Conservation (phyloP, 2,329 filamentous ascomycete genomes). For the Apiospora kogelbergensis region DNA sequence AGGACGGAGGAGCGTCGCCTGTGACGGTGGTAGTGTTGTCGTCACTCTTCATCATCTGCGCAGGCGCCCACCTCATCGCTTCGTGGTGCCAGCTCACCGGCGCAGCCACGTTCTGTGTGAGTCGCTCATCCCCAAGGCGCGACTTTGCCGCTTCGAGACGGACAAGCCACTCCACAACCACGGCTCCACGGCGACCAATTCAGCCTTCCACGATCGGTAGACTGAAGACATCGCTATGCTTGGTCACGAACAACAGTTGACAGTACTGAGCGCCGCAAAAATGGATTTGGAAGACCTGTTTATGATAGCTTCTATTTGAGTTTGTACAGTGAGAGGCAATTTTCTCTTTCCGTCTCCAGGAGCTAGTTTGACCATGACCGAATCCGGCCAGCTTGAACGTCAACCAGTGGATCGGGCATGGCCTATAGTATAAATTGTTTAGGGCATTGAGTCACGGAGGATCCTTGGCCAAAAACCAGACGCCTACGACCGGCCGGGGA, state of each 20-base stretch:
- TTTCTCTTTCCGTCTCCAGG: background rate
- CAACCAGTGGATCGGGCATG: background rate
- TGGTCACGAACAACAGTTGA: background rate
- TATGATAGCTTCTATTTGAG: background rate
- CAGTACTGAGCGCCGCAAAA: too few relatives aligned
- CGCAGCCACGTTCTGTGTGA: background rate
- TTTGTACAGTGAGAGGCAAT: background rate
- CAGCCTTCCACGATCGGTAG: background rate
- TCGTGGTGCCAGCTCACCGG: background rate
- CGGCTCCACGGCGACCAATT: background rate
- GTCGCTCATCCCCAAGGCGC: background rate
- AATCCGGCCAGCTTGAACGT: too few relatives aligned
- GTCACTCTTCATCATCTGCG: background rate
- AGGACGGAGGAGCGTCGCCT: background rate
- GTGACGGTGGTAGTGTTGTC: background rate
- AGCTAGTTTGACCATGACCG: too few relatives aligned
- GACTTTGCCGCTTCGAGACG: background rate
- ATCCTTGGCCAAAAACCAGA: background rate
- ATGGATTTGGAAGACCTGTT: background rate
- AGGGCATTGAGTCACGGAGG: background rate
- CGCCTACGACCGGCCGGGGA: background rate
- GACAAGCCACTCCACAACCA: background rate
- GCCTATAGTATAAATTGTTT: background rate
- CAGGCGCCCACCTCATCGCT: background rate
- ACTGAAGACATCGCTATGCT: too few relatives aligned